Evolutionary conservation across 2,329 filamentous ascomycete genomes (phyloP).

Genomic region (Fusarium robinianum): DNA sequence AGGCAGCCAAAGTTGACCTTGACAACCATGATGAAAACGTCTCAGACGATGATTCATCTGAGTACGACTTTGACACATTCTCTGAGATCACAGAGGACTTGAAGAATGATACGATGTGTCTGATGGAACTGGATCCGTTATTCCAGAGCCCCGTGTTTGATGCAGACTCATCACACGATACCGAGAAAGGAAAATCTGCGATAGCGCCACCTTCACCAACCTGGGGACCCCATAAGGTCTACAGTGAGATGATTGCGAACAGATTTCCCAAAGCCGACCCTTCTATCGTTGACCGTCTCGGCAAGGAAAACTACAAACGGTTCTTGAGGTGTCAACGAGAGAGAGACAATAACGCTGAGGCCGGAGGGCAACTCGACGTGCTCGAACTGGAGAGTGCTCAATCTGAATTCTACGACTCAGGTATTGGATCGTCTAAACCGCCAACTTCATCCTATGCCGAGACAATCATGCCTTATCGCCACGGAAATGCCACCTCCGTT

Average conservation of each 20-base stretch:
- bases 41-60: neutral
- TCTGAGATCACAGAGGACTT: slow-evolving; percentile 4
- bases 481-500: neutral
- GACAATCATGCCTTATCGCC: neutral
- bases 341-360: neutral
- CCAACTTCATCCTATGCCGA: neutral
- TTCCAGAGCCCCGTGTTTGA: neutral
- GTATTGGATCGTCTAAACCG: neutral
- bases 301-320: neutral
- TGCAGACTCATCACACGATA: neutral
- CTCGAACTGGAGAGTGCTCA: no score
- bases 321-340: neutral
- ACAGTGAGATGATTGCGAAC: neutral
- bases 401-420: slow-evolving; percentile 5
- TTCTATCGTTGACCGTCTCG: neutral
- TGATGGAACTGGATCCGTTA: slow-evolving; percentile 4
- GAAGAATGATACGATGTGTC: slow-evolving; percentile 3
- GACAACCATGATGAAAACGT: neutral
- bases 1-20: neutral
- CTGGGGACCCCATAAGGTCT: slow-evolving; percentile 1
- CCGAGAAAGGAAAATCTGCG: neutral
- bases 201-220: no score
- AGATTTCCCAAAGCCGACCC: neutral
- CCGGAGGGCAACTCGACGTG: no score
- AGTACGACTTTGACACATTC: neutral